Percentiles rank a stretch among this genome's conserved stretches.
Conservation (phyloP, 768 basidiomycete genomes). For the Gymnopilus junonius region DNA sequence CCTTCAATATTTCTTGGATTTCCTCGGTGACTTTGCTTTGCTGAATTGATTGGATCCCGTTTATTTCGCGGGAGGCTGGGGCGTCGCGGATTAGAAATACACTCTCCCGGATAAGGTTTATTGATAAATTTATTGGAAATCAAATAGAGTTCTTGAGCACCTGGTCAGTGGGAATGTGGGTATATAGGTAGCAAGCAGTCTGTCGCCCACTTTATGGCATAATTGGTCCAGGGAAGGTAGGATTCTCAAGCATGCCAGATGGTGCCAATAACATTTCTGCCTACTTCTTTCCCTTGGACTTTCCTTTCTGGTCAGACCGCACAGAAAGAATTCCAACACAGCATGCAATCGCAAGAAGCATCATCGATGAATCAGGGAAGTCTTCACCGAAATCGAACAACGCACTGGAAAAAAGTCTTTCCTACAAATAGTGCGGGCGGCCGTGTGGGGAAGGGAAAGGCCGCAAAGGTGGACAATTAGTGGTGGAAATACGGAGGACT, state of each 20-base stretch:
- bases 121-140: neutral
- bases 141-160: neutral
- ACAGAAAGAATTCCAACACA: neutral
- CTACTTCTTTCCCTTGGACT: conserved; percentile 8
- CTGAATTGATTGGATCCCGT: neutral
- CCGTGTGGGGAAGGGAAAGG: neutral
- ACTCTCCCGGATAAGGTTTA: neutral
- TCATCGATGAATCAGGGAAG: neutral
- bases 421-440: neutral
- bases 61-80: neutral
- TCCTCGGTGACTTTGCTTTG: neutral
- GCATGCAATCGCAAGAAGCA: neutral
- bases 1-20: conserved; percentile 3
- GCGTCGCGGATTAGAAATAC: neutral
- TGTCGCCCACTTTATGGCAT: conserved; percentile 14
- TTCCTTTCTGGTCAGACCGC: conserved; percentile 19
- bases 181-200: neutral
- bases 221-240: conserved; percentile 7
- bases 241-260: conserved; percentile 16
- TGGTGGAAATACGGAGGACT: conserved; percentile 4
- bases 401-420: neutral
- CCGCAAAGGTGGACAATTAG: neutral
- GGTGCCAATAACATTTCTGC: conserved; percentile 8
- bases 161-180: neutral
- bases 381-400: neutral